Evolutionary conservation across 192 early-diverging fungal species (phyloP), one percentile per base, ranked within the genome.

Genomic region (Entomortierella parvispora): DNA sequence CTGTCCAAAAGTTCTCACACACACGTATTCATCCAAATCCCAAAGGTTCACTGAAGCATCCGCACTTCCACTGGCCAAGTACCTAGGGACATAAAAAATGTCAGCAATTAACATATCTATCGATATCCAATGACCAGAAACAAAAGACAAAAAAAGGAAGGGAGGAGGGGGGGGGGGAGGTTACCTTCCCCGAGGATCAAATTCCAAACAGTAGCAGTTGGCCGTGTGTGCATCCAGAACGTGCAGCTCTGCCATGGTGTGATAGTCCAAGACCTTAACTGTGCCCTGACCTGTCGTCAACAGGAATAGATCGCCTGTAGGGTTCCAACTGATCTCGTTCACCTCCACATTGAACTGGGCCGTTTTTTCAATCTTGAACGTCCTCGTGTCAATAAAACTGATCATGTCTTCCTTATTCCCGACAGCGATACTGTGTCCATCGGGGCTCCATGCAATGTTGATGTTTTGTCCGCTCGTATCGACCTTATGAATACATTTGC

Each of bases 311-410:
- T 91, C 82, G 25, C 89, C 89, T 42, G 86, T 81, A 50, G 84
- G 84, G 43, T 93, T 91, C 94, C 94, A 95, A 26, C 86, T 81
- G 31, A 95, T 93, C 78, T 94, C 93, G 65, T 95, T 95, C 29
- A 94, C 85, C 20, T 79, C 77, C 11, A 70, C 63, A 23, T 61
- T 70, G 58, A 62, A 70, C 29, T 68, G 68, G 2, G 54, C 54
- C 14, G 56, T 60, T 12, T 62, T 43, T 44, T 62, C 47, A 42
- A 69, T 34, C 43, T 74, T 67, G 37, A 70, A 69, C 2, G 69
- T 84, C 17, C 85, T 80, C 11, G 89, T 85, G 80, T 95, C 93
- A 31, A 95, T 94, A 76, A 95, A 90, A 22, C 85, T 85, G 23
- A 94, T 87, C 20, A 83, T 75, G 61, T 93, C 92, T 23, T 93